phyloP scores from a whole-genome alignment of 768 basidiomycete genomes.

The Cystobasidium onofrii region DNA sequence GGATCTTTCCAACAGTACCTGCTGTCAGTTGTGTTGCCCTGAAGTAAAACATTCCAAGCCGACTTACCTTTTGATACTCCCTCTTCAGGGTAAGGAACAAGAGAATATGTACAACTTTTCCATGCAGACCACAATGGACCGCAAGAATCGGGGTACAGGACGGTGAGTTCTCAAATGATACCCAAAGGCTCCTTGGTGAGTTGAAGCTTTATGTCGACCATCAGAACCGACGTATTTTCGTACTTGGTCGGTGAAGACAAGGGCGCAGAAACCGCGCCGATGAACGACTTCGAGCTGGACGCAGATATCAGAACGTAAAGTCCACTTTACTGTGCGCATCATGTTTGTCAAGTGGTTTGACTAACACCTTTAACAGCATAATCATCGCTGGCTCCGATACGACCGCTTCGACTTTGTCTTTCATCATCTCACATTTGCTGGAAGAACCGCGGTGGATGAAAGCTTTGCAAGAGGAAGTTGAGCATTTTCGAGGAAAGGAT shows the following conservation, averaged over 20 bases:
- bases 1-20: not conserved
- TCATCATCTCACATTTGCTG: not conserved
- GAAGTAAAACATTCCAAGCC: no score
- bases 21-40: not conserved
- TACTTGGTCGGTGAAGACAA: not conserved
- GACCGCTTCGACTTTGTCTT: not conserved
- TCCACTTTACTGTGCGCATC: not conserved
- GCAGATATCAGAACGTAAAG: not conserved
- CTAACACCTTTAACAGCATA: not conserved
- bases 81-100: not conserved
- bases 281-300: constrained; percentile 1
- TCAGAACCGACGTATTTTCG: not conserved
- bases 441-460: not conserved
- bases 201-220: not conserved
- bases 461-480: not conserved
- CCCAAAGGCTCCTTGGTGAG: no score
- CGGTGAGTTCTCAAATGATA: not conserved
- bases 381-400: not conserved
- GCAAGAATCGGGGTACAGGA: not conserved
- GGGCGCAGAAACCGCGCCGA: not conserved
- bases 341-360: no score
- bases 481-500: not conserved
- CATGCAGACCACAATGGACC: not conserved
- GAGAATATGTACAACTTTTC: not conserved
- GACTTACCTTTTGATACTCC: not conserved